Evolutionary conservation across 1,284 basidiomycete species (phyloP).

Genomic region (Cutaneotrichosporon cavernicola): DNA sequence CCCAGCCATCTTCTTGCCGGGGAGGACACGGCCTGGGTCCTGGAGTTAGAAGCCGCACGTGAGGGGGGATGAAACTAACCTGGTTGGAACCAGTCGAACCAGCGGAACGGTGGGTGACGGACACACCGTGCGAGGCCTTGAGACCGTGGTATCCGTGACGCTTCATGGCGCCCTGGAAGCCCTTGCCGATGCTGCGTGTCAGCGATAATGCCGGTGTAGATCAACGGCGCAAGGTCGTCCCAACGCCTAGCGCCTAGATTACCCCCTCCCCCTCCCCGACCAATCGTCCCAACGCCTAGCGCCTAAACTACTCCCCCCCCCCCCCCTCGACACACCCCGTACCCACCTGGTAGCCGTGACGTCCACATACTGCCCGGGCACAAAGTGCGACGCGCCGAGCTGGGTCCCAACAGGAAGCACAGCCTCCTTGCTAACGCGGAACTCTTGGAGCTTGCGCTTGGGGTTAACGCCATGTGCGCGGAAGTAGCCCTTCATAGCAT

Average conservation of each 20-base stretch:
- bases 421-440: slow-evolving; percentile 82
- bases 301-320: too few species aligned
- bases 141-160: slow-evolving; percentile 90
- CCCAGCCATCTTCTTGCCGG: slow-evolving; percentile 98
- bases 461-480: slow-evolving; percentile 74
- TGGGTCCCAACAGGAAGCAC: slow-evolving; percentile 85
- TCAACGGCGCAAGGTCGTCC: too few species aligned
- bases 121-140: slow-evolving; percentile 93
- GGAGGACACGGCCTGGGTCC: slow-evolving; percentile 92
- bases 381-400: slow-evolving; percentile 89
- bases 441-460: slow-evolving; percentile 87
- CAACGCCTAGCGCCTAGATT: too few species aligned
- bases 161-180: slow-evolving; percentile 97
- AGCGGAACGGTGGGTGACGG: slow-evolving; percentile 85
- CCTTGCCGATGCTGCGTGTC: slow-evolving; percentile 81
- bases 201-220: not conserved
- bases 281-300: too few species aligned
- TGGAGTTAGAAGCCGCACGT: slow-evolving; percentile 42
- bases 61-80: slow-evolving; percentile 56
- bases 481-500: slow-evolving; percentile 83
- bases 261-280: not conserved
- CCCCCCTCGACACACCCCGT: not conserved
- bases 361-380: slow-evolving; percentile 96
- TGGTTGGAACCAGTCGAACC: slow-evolving; percentile 95
- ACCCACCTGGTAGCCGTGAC: slow-evolving; percentile 86